A percentile compares a stretch with the other conserved stretches of the same genome.
Evolutionary conservation across 306 rosid species (phyloP).

Genomic region (Pueraria montana): DNA sequence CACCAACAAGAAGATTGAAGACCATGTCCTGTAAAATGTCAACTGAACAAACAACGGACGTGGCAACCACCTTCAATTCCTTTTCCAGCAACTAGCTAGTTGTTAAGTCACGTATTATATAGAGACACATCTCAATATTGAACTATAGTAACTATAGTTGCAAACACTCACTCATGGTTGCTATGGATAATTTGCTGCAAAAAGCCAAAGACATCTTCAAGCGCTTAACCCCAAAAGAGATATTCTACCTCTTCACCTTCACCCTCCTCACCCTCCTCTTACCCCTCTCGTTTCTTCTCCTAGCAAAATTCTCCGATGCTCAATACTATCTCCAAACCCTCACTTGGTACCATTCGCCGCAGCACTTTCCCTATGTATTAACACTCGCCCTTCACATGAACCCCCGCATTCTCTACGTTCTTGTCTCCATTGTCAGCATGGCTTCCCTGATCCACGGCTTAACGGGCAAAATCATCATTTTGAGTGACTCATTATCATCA

Average conservation of each 20-base stretch:
- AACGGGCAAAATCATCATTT: conserved; percentile 51
- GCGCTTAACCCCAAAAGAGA: conserved; percentile 45
- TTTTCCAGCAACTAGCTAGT: conserved; percentile 40
- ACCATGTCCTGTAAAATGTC: conserved; percentile 48
- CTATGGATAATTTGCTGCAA: conserved; percentile 46
- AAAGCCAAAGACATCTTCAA: conserved; percentile 46
- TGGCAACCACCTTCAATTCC: conserved; percentile 62
- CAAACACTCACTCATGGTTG: not conserved
- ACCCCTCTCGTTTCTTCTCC: conserved; percentile 83
- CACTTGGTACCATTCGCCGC: conserved; percentile 10
- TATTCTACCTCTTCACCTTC: conserved; percentile 66
- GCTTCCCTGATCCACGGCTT: conserved; percentile 62
- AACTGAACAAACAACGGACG: conserved; percentile 58
- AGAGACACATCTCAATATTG: conserved; percentile 30
- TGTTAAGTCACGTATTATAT: conserved; percentile 43
- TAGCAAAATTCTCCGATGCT: conserved; percentile 61
- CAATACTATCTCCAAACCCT: conserved; percentile 54
- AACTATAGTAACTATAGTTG: too few species aligned
- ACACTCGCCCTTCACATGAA: conserved; percentile 50
- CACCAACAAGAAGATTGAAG: not conserved
- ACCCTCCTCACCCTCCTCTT: conserved; percentile 73
- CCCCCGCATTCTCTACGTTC: conserved; percentile 58
- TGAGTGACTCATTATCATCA: conserved; percentile 19
- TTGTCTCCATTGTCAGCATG: conserved; percentile 59
- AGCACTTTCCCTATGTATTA: conserved; percentile 20